These are phyloP conservation scores for Pythium myriotylum DNA, from an alignment of 352 stramenopile species.

Conservation along the genomic window DNA sequence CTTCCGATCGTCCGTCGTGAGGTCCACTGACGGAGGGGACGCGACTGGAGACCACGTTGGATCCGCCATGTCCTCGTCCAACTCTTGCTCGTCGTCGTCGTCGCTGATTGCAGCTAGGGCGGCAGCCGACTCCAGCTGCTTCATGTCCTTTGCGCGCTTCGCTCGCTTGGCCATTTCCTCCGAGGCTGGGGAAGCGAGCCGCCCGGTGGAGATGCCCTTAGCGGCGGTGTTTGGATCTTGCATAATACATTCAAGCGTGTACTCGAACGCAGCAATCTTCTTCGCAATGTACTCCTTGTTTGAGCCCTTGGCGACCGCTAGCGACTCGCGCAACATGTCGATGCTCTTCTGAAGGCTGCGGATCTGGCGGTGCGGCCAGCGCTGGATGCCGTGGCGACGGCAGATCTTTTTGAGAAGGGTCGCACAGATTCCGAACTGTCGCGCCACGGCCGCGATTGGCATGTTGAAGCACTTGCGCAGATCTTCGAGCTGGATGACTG, in stretches of 20 bases:
- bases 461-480: constrained; percentile 84
- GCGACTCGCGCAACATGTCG: constrained; percentile 75
- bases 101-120: constrained; percentile 46
- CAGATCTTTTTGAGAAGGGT: constrained; percentile 88
- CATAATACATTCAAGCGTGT: constrained; percentile 83
- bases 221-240: constrained; percentile 76
- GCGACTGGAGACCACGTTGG: constrained; percentile 22
- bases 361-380: constrained; percentile 85
- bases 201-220: constrained; percentile 68
- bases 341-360: constrained; percentile 84
- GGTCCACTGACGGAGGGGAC: constrained; percentile 8
- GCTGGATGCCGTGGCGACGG: constrained; percentile 77
- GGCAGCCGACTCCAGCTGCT: constrained; percentile 37
- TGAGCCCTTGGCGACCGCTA: constrained; percentile 67
- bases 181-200: constrained; percentile 54
- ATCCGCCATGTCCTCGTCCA: constrained; percentile 24
- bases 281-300: constrained; percentile 83
- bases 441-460: constrained; percentile 77
- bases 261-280: constrained; percentile 83
- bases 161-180: constrained; percentile 67
- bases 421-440: constrained; percentile 86
- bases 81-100: constrained; percentile 42
- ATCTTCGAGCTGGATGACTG: constrained; percentile 74
- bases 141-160: constrained; percentile 46
- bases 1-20: constrained; percentile 39